phyloP scores from a whole-genome alignment of 2,329 filamentous ascomycete species.

The Cladosporium colombiae region DNA sequence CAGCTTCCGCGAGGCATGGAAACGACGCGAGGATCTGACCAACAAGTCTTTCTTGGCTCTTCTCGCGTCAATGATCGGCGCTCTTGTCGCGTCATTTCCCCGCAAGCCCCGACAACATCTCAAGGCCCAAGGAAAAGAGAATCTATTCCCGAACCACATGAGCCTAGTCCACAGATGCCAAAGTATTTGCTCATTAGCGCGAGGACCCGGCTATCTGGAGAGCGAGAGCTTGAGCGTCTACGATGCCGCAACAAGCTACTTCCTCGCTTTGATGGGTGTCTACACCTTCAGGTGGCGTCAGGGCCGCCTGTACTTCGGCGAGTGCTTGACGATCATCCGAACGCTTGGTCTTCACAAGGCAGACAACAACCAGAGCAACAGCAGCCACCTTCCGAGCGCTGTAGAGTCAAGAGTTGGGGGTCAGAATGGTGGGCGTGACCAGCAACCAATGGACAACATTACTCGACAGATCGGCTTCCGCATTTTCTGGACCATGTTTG shows the following conservation, averaged over 20 bases:
- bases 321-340: slow-evolving; percentile 68
- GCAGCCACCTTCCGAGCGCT: slow-evolving; percentile 37
- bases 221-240: slow-evolving; percentile 57
- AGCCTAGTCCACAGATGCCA: slow-evolving; percentile 71
- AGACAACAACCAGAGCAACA: slow-evolving; percentile 42
- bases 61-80: slow-evolving; percentile 72
- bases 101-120: slow-evolving; percentile 69
- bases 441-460: slow-evolving; percentile 47
- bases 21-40: slow-evolving; percentile 64
- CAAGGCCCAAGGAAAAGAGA: slow-evolving; percentile 64
- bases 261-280: slow-evolving; percentile 65
- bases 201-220: slow-evolving; percentile 61
- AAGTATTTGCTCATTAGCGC: slow-evolving; percentile 66
- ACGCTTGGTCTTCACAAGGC: slow-evolving; percentile 66
- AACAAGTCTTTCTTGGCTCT: slow-evolving; percentile 69
- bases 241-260: slow-evolving; percentile 74
- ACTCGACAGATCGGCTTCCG: slow-evolving; percentile 57
- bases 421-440: slow-evolving; percentile 35
- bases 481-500: slow-evolving; percentile 79
- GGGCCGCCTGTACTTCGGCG: slow-evolving; percentile 71
- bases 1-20: slow-evolving; percentile 70
- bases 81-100: slow-evolving; percentile 74
- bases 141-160: slow-evolving; percentile 68
- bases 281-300: slow-evolving; percentile 69
- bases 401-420: slow-evolving; percentile 41